Evolutionary conservation across 306 rosid species (phyloP).

Genomic region (Dryas octopetala): DNA sequence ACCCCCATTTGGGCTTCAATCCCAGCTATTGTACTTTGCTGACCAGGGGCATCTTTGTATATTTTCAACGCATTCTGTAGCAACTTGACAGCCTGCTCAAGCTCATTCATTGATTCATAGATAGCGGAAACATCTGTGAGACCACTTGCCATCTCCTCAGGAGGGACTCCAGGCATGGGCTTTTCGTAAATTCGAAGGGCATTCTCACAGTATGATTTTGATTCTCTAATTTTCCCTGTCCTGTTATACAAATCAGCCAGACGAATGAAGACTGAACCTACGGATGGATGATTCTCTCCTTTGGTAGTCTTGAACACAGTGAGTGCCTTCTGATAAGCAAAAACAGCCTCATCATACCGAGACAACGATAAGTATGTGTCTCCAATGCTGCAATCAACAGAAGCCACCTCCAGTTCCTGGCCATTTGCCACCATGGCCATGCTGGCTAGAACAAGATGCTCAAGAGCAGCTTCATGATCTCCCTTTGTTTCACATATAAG

Average conservation of each 20-base stretch:
- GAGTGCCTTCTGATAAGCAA: slow-evolving; percentile 84
- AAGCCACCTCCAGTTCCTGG: slow-evolving; percentile 82
- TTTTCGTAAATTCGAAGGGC: slow-evolving; percentile 88
- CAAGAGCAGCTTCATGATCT: slow-evolving; percentile 85
- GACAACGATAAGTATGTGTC: slow-evolving; percentile 78
- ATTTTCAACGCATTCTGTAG: slow-evolving; percentile 64
- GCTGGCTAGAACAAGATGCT: slow-evolving; percentile 90
- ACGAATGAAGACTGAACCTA: slow-evolving; percentile 74
- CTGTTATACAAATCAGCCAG: slow-evolving; percentile 77
- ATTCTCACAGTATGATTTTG: slow-evolving; percentile 72
- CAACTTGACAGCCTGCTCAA: slow-evolving; percentile 70
- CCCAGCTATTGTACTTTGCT: slow-evolving; percentile 78
- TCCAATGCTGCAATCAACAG: slow-evolving; percentile 89
- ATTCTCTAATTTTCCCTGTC: slow-evolving; percentile 77
- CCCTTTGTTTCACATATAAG: slow-evolving; percentile 91
- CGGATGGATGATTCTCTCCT: slow-evolving; percentile 91
- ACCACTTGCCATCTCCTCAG: slow-evolving; percentile 84
- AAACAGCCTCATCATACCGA: slow-evolving; percentile 77
- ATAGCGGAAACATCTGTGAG: slow-evolving; percentile 77
- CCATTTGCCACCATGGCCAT: slow-evolving; percentile 86
- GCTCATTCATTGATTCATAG: slow-evolving; percentile 84
- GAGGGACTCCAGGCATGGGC: slow-evolving; percentile 64
- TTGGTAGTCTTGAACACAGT: slow-evolving; percentile 70
- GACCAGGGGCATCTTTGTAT: slow-evolving; percentile 71
- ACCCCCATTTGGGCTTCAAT: slow-evolving; percentile 98